Evolutionary conservation across 306 rosid genomes (phyloP), one percentile per base, ranked within the genome.

Genomic region (Castanea sativa): DNA sequence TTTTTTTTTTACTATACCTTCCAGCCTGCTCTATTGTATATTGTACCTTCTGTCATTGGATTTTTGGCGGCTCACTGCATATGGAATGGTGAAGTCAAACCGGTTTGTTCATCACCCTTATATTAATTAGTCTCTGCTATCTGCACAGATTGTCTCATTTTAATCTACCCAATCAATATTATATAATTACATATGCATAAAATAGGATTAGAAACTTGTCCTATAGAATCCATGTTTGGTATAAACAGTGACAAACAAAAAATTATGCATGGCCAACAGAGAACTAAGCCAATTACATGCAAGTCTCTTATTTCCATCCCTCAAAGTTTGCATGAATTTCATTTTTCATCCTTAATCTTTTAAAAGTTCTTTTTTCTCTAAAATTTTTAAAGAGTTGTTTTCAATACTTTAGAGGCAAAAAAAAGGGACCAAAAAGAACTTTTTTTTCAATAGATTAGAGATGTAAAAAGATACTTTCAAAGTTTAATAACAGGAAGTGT

Each of bases 21-120:
- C 55, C 96, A 96, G 99, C 99, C 98, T 68, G 99, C 99, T 6
- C 97, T 96, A 60, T 79, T 96, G 85, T 93, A 96, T 76, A 96
- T 96, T 82, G 98, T 93, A 55, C 99, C 99, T 14, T 59, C 89
- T 75, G 98, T 93, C 69, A 88, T 93, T 85, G 99, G 99, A 88
- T 93, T 89, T 86, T 85, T 96, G 93, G 98, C 99, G 76, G 90
- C 88, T 69, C 99, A 96, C 74, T 92, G 94, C 85, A 5, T 89
- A 73, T 96, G 97, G 96, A 96, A 96, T 82, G 97, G 97, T 6
- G 98, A 96, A 72, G 91, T 91, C 78, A 96, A 93, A 85, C 96
- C 85, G 94, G 99, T 96, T 81, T 83, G 93, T 88, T 70, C 79
- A 21, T 2, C 69, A 63, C 74, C 77, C 73, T 55, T 41, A 18